phyloP scores from a whole-genome alignment of 495 filamentous ascomycete species.

The Hyphodiscus hymeniophilus region DNA sequence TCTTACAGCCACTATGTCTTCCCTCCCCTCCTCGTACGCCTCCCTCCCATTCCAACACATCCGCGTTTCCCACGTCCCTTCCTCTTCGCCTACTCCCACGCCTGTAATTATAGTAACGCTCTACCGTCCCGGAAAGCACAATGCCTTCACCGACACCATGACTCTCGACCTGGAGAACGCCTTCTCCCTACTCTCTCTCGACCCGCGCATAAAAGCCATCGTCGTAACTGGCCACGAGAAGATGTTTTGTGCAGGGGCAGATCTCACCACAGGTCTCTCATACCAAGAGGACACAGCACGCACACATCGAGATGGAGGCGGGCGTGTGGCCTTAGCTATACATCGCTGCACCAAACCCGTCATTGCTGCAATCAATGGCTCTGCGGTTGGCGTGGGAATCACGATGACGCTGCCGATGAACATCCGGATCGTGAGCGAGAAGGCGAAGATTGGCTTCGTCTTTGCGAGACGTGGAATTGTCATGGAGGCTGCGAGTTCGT shows the following conservation, averaged over 20 bases:
- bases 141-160: conserved; percentile 55
- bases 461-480: conserved; percentile 53
- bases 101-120: conserved; percentile 48
- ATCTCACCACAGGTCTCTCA: conserved; percentile 35
- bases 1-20: conserved; percentile 2
- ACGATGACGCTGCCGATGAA: conserved; percentile 57
- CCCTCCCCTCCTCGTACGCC: conserved; percentile 29
- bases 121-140: conserved; percentile 48
- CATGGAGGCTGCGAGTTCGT: conserved; percentile 56
- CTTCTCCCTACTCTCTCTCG: conserved; percentile 46
- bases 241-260: conserved; percentile 60
- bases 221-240: conserved; percentile 47
- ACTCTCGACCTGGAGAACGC: conserved; percentile 43
- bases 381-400: conserved; percentile 58
- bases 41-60: conserved; percentile 30
- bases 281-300: conserved; percentile 19
- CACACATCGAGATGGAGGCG: conserved; percentile 38
- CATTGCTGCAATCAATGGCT: conserved; percentile 57
- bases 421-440: conserved; percentile 46
- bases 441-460: conserved; percentile 56
- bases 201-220: conserved; percentile 47
- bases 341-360: conserved; percentile 55
- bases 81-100: conserved; percentile 38
- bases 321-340: conserved; percentile 49
- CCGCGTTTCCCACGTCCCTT: conserved; percentile 44